These are phyloP conservation scores for Pseudomonodictys pantanalensis DNA, from an alignment of 495 filamentous ascomycete species.

Conservation along the genomic window DNA sequence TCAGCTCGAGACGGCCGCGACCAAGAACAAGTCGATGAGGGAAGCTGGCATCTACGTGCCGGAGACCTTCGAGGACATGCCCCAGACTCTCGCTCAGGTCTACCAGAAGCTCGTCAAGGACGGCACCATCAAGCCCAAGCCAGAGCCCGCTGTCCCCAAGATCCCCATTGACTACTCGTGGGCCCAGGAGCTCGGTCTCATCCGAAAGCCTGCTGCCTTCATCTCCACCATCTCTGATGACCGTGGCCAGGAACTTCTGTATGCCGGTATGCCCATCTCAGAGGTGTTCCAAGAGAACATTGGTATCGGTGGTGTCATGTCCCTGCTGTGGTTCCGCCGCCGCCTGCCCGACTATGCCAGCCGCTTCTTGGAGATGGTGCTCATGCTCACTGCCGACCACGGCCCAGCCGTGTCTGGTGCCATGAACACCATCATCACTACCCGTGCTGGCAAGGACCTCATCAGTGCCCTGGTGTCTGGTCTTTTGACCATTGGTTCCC, in stretches of 20 bases:
- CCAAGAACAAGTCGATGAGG: constrained; percentile 94
- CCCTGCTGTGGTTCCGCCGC: constrained; percentile 98
- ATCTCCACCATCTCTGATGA: constrained; percentile 99
- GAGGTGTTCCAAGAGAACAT: constrained; percentile 99
- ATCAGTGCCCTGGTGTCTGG: constrained; percentile 92
- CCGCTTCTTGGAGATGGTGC: constrained; percentile 99
- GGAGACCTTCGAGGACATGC: constrained; percentile 95
- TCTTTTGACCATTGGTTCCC: constrained; percentile 96
- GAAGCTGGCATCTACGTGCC: constrained; percentile 94
- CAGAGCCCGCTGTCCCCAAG: constrained; percentile 93
- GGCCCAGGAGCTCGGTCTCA: constrained; percentile 98
- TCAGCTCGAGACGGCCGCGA: constrained; percentile 90
- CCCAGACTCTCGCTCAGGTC: constrained; percentile 66
- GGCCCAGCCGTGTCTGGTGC: constrained; percentile 97
- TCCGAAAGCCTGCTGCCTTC: constrained; percentile 99
- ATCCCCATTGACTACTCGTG: constrained; percentile 99
- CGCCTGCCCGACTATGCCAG: constrained; percentile 92
- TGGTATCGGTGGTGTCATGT: constrained; percentile 99
- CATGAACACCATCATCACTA: constrained; percentile 99
- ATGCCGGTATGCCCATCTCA: constrained; percentile 98
- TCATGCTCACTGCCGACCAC: constrained; percentile 99
- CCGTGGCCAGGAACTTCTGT: constrained; percentile 98
- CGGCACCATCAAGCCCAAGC: constrained; percentile 76
- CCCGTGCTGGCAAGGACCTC: constrained; percentile 96
- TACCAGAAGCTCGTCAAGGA: constrained; percentile 81